A percentile compares a stretch with the other conserved stretches of the same genome.
Conservation (phyloP, 345 rosid species). For the Aethionema arabicum region DNA sequence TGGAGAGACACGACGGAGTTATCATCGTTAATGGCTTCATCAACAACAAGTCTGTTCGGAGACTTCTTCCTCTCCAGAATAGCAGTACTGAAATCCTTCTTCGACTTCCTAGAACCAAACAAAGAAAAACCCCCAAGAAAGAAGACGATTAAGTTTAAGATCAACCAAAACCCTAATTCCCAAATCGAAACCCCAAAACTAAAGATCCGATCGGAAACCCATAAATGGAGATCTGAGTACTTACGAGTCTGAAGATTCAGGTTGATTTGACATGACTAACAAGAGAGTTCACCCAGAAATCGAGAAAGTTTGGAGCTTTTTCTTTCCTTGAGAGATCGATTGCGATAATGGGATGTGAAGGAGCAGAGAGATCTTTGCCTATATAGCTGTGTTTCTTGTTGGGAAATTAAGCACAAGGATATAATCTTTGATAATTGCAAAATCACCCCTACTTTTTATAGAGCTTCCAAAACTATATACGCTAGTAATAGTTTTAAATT, state of each 20-base stretch:
- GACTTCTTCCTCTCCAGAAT: slow-evolving; percentile 90
- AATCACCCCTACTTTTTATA: not conserved
- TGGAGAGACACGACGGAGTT: slow-evolving; percentile 88
- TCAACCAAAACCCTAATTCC: slow-evolving; percentile 22
- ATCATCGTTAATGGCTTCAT: slow-evolving; percentile 85
- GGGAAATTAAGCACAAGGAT: slow-evolving; percentile 19
- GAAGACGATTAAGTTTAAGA: not conserved
- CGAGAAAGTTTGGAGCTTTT: slow-evolving; percentile 6
- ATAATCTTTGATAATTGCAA: not conserved
- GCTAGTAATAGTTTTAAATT: too few relatives aligned
- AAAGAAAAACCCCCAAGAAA: not conserved
- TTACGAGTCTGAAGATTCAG: slow-evolving; percentile 90
- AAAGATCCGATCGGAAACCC: not conserved
- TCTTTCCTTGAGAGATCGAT: slow-evolving; percentile 22
- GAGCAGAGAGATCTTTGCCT: slow-evolving; percentile 5
- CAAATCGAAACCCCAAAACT: slow-evolving; percentile 10
- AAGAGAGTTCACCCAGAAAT: slow-evolving; percentile 18
- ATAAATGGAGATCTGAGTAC: slow-evolving; percentile 45
- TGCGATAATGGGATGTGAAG: slow-evolving; percentile 40
- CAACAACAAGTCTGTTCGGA: slow-evolving; percentile 82
- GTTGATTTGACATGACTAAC: slow-evolving; percentile 57
- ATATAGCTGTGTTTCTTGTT: slow-evolving; percentile 55
- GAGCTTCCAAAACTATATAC: not conserved
- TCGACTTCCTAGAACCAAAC: slow-evolving; percentile 53
- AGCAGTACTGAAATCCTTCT: slow-evolving; percentile 90